Evolutionary conservation across 1,284 basidiomycete species (phyloP).

Genomic region (Microbotryum scabiosae): DNA sequence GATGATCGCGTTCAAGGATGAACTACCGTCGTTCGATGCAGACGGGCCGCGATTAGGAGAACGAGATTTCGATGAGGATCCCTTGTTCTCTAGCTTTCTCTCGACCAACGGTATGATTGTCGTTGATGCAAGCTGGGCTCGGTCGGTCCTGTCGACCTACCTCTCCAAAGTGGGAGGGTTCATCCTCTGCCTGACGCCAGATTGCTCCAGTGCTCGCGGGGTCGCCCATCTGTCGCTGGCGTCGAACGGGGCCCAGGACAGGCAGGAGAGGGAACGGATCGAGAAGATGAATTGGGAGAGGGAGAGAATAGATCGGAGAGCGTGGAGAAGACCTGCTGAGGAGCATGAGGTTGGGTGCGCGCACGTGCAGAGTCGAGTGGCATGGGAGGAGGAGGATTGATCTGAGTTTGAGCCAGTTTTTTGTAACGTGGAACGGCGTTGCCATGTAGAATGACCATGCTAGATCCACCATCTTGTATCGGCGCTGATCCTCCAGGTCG

Average conservation of each 20-base stretch:
- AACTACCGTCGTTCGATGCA: neutral
- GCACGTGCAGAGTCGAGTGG: conserved; percentile 7
- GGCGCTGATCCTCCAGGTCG: too few relatives aligned
- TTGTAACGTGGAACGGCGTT: too few relatives aligned
- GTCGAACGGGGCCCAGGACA: neutral
- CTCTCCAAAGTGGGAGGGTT: neutral
- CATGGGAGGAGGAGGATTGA: conserved; percentile 5
- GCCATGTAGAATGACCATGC: too few relatives aligned
- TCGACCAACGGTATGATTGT: neutral
- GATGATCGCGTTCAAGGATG: conserved; percentile 13
- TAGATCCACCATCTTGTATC: too few relatives aligned
- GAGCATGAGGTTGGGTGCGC: conserved; percentile 16
- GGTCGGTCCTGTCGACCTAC: neutral
- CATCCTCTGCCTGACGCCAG: conserved; percentile 17
- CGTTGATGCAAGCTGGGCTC: neutral
- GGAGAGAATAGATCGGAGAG: conserved; percentile 4
- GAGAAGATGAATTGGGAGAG: conserved; percentile 14
- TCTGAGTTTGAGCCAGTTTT: neutral
- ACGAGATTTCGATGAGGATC: neutral
- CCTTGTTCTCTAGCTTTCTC: neutral
- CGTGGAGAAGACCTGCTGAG: neutral
- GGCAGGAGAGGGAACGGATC: conserved; percentile 7
- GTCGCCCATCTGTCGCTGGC: conserved; percentile 11
- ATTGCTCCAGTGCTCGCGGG: conserved; percentile 17
- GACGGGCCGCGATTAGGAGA: neutral